Percentiles rank a stretch among this genome's conserved stretches.
phyloP scores from a whole-genome alignment of 2,329 filamentous ascomycete genomes.

The Sordariomycetes sp. region DNA sequence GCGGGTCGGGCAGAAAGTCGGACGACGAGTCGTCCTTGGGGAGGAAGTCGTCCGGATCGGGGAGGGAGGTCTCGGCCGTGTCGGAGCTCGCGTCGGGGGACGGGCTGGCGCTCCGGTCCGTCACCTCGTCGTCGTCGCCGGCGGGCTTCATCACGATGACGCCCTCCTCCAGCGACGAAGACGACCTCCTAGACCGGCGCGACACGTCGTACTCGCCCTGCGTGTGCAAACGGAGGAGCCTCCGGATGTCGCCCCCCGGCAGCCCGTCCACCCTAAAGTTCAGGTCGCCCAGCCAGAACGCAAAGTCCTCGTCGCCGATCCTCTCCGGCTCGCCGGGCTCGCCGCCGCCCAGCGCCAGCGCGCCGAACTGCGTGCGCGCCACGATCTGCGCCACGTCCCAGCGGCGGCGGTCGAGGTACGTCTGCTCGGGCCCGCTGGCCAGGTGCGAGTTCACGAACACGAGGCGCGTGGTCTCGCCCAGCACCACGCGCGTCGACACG shows the following conservation, averaged over 20 bases:
- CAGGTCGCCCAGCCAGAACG: slow-evolving; percentile 92
- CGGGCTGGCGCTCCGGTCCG: slow-evolving; percentile 14
- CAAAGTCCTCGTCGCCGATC: slow-evolving; percentile 85
- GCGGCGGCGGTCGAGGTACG: slow-evolving; percentile 69
- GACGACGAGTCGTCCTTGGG: slow-evolving; percentile 33
- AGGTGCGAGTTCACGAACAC: slow-evolving; percentile 90
- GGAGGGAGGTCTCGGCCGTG: background rate
- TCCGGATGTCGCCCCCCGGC: slow-evolving; percentile 80
- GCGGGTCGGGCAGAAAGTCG: slow-evolving; percentile 55
- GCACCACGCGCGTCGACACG: slow-evolving; percentile 66
- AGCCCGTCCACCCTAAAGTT: slow-evolving; percentile 88
- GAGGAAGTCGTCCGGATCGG: background rate
- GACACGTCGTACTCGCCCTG: slow-evolving; percentile 61
- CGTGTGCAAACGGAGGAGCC: slow-evolving; percentile 73
- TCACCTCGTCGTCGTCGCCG: slow-evolving; percentile 26
- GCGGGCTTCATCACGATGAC: slow-evolving; percentile 37
- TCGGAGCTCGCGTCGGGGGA: slow-evolving; percentile 9
- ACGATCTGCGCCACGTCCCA: slow-evolving; percentile 82
- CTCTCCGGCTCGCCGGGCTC: slow-evolving; percentile 51
- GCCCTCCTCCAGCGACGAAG: slow-evolving; percentile 10
- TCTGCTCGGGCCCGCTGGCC: slow-evolving; percentile 72
- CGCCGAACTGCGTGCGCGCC: slow-evolving; percentile 65
- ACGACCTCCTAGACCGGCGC: slow-evolving; percentile 14
- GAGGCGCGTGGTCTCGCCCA: slow-evolving; percentile 82
- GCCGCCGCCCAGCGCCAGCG: slow-evolving; percentile 57